These are phyloP conservation scores for Jackrogersella minutella DNA, from an alignment of 495 filamentous ascomycete species.

Conservation along the genomic window DNA sequence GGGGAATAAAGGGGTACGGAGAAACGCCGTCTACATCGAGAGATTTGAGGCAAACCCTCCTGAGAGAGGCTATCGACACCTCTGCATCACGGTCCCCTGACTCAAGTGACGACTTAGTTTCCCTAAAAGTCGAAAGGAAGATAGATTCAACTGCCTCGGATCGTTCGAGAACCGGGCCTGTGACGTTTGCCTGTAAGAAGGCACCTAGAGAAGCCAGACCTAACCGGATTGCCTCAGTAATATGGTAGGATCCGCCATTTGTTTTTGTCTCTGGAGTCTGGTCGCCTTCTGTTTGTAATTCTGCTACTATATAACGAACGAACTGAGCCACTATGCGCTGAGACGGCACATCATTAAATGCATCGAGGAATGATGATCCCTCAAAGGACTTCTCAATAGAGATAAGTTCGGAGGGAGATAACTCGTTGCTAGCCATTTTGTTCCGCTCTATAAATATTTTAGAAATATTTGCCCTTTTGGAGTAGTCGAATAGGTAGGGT, in stretches of 20 bases:
- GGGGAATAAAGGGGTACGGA: slow-evolving; percentile 82
- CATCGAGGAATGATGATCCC: slow-evolving; percentile 13
- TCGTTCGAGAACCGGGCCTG: slow-evolving; percentile 78
- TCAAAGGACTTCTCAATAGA: slow-evolving; percentile 30
- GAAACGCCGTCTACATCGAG: slow-evolving; percentile 85
- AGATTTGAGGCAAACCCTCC: slow-evolving; percentile 63
- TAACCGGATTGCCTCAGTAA: slow-evolving; percentile 44
- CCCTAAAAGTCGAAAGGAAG: slow-evolving; percentile 37
- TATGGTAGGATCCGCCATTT: not conserved
- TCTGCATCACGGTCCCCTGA: slow-evolving; percentile 1
- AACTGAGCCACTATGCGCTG: slow-evolving; percentile 26
- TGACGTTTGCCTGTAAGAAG: slow-evolving; percentile 93
- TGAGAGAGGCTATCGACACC: slow-evolving; percentile 21
- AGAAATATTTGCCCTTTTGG: too few relatives aligned
- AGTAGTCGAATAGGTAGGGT: too few relatives aligned
- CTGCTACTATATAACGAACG: slow-evolving; percentile 4
- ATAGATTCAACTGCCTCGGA: slow-evolving; percentile 37
- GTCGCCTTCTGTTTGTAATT: not conserved
- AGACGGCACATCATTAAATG: slow-evolving; percentile 15
- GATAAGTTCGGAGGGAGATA: slow-evolving; percentile 19
- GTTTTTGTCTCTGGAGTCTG: not conserved
- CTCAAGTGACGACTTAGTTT: not conserved
- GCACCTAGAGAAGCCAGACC: slow-evolving; percentile 76
- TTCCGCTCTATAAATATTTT: too few relatives aligned
- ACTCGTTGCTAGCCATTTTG: slow-evolving; percentile 18